phyloP scores from a whole-genome alignment of 441 rosid genomes.

The Hypseocharis bilobata region DNA sequence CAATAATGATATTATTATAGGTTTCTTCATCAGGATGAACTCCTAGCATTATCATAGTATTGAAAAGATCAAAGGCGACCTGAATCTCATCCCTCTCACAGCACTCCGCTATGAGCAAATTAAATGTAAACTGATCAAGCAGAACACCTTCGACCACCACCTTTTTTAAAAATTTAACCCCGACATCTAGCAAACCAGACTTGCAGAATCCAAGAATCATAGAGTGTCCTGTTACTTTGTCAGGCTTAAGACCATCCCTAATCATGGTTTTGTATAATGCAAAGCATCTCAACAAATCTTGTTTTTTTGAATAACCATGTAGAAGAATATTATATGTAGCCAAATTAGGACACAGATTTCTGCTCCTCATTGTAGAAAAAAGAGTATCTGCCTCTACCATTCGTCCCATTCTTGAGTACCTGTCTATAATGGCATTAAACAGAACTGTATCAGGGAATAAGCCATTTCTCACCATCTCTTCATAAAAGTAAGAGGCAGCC shows the following conservation, averaged over 20 bases:
- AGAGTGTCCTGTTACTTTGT: slow-evolving; percentile 55
- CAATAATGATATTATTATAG: slow-evolving; percentile 33
- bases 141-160: slow-evolving; percentile 40
- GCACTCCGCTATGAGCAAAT: slow-evolving; percentile 46
- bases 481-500: slow-evolving; percentile 38
- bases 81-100: slow-evolving; percentile 39
- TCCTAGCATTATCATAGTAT: slow-evolving; percentile 42
- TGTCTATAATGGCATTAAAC: slow-evolving; percentile 44
- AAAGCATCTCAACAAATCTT: slow-evolving; percentile 39
- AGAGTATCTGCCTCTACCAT: slow-evolving; percentile 32
- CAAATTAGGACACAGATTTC: slow-evolving; percentile 40
- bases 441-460: slow-evolving; percentile 45
- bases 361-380: slow-evolving; percentile 35
- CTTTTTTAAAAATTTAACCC: slow-evolving; percentile 49
- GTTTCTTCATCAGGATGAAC: slow-evolving; percentile 39
- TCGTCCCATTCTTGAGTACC: slow-evolving; percentile 57
- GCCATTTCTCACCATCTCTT: slow-evolving; percentile 42
- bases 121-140: slow-evolving; percentile 43
- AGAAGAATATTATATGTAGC: slow-evolving; percentile 63
- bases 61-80: slow-evolving; percentile 43
- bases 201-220: slow-evolving; percentile 59
- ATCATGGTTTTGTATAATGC: slow-evolving; percentile 39
- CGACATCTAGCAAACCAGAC: slow-evolving; percentile 49
- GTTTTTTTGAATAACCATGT: slow-evolving; percentile 61
- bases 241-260: slow-evolving; percentile 40